Conservation (phyloP, 768 basidiomycete species). For the Termitomyces sp. region DNA sequence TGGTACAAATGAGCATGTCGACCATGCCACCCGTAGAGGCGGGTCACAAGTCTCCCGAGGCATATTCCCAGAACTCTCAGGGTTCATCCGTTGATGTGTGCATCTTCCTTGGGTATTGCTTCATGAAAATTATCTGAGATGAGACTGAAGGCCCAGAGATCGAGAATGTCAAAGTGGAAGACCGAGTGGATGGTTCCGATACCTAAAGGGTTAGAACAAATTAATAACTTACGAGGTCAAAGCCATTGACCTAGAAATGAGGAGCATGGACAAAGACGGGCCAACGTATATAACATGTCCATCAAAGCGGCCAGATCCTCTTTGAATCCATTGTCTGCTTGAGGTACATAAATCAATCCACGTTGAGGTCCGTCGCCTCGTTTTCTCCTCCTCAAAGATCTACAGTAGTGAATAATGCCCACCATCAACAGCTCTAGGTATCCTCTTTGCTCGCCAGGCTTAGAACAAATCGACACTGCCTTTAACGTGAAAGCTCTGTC, state of each 20-base stretch:
- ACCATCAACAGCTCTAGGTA: background rate
- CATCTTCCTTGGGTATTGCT: background rate
- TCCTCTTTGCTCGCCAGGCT: background rate
- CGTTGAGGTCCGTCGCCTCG: background rate
- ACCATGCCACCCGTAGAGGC: no score
- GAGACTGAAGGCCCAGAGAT: background rate
- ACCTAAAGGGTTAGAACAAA: background rate
- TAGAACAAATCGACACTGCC: background rate
- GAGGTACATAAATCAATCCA: background rate
- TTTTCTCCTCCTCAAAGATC: background rate
- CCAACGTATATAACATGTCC: background rate
- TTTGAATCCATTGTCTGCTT: background rate
- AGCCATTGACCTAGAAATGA: background rate
- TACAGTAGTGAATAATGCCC: background rate
- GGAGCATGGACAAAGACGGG: background rate
- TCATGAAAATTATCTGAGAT: background rate
- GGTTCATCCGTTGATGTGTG: background rate
- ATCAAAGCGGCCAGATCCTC: background rate
- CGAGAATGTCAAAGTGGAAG: no score
- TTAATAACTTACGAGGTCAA: no score
- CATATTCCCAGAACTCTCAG: background rate
- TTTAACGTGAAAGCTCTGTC: constrained; percentile 1
- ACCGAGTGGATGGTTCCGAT: background rate
- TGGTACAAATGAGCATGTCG: no score
- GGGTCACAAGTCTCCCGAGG: background rate